phyloP scores from a whole-genome alignment of 2,329 filamentous ascomycete species.

The Chrysoporthe cubensis region DNA sequence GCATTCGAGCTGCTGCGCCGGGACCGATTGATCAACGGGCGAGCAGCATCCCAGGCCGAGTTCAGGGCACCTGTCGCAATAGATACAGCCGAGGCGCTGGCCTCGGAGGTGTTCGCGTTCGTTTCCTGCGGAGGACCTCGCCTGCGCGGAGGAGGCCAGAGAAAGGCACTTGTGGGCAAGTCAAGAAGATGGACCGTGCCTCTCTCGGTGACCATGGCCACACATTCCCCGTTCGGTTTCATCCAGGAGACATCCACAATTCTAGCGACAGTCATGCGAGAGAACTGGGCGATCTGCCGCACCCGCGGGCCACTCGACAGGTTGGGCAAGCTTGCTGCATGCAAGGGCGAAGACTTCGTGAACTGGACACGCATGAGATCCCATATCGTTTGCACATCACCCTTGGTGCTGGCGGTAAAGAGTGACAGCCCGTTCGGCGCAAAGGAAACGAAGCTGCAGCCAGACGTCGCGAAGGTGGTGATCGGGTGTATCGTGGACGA shows the following conservation, averaged over 20 bases:
- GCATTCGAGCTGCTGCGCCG: conserved; percentile 54
- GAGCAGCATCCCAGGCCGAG: conserved; percentile 71
- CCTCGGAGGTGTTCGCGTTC: conserved; percentile 53
- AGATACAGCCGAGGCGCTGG: conserved; percentile 61
- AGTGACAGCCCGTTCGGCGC: conserved; percentile 74
- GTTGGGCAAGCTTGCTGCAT: conserved; percentile 48
- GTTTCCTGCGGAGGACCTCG: conserved; percentile 50
- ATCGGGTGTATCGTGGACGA: conserved; percentile 63
- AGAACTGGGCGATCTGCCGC: conserved; percentile 85
- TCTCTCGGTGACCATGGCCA: conserved; percentile 89
- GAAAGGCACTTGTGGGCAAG: conserved; percentile 78
- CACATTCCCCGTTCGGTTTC: conserved; percentile 75
- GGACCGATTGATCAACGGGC: conserved; percentile 60
- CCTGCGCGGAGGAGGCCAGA: conserved; percentile 78
- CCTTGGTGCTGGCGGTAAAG: conserved; percentile 80
- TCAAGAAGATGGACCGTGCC: conserved; percentile 95
- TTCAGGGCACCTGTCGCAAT: conserved; percentile 73
- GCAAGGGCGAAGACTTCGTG: conserved; percentile 64
- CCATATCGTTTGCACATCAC: conserved; percentile 84
- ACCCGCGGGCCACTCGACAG: conserved; percentile 63
- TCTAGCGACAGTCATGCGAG: conserved; percentile 86
- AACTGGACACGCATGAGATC: conserved; percentile 71
- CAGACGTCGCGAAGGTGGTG: conserved; percentile 73
- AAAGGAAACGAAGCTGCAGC: conserved; percentile 81
- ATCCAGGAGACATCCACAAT: conserved; percentile 92